phyloP scores from a whole-genome alignment of 2,329 filamentous ascomycete species.

The Coniosporium tulheliwenetii region DNA sequence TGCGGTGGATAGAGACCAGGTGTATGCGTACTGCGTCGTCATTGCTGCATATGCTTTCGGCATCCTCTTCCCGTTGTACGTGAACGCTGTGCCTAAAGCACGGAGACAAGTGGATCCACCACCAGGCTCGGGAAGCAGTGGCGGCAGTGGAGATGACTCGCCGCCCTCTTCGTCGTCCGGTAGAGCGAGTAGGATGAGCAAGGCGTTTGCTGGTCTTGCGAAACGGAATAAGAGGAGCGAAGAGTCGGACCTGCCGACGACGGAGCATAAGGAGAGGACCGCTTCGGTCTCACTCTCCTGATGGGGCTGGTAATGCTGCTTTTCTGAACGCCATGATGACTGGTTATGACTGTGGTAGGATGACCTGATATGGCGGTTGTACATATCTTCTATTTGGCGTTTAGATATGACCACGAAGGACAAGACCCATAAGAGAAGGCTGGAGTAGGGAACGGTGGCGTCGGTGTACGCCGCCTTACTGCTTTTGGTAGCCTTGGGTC shows the following conservation, averaged over 20 bases:
- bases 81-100: slow-evolving; percentile 32
- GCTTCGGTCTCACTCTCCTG: too few relatives aligned
- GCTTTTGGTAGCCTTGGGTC: too few relatives aligned
- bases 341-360: too few relatives aligned
- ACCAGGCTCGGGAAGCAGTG: background rate
- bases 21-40: slow-evolving; percentile 37
- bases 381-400: too few relatives aligned
- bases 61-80: slow-evolving; percentile 36
- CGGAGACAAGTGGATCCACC: slow-evolving; percentile 27
- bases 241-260: background rate
- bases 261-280: background rate
- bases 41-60: slow-evolving; percentile 36
- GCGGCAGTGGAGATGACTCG: background rate
- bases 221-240: background rate
- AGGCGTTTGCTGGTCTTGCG: background rate
- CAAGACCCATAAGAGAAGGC: too few relatives aligned
- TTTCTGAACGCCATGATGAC: too few relatives aligned
- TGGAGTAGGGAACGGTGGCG: too few relatives aligned
- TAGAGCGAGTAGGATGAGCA: background rate
- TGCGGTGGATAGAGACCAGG: slow-evolving; percentile 19
- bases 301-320: too few relatives aligned
- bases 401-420: too few relatives aligned
- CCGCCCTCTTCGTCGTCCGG: background rate
- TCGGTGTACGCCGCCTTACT: too few relatives aligned
- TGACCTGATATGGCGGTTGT: too few relatives aligned